Evolutionary conservation across 345 rosid species (phyloP), one percentile per base, ranked within the genome.

Genomic region (Eucalyptus globulus): DNA sequence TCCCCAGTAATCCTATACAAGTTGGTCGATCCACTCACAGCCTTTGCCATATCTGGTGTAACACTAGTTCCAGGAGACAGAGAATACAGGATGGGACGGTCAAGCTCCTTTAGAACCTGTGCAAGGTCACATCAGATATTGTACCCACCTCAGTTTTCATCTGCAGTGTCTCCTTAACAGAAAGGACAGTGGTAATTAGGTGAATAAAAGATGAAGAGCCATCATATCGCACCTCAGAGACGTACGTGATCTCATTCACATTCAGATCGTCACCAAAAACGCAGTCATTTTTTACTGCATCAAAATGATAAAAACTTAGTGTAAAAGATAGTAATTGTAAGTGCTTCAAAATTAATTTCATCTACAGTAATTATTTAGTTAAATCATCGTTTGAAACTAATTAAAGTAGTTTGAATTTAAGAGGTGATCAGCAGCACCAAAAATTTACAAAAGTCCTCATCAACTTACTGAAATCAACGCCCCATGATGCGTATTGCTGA

Each of bases 1-100:
- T 97, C 99, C n/a, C 93, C 97, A 16, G 99, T 95, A 88, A 97
- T 89, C 91, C 99, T 94, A 91, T 96, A 97, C 99, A 96, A 94
- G 94, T 95, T 97, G 86, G 93, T 97, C 50, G 95, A 89, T 56
- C 92, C 94, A 89, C 94, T 92, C 56, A 96, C 93, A 87, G 93
- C 94, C 93, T 94, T 94, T 86, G 99, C 99, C 98, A 95, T 92
- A 51, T 92, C 88, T 90, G 99, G 98, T 40, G 96, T 93, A 88
- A 90, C 98, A 87, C 96, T 92, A 76, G 97, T 96, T 90, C 99
- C 99, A 86, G 99, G 99, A 87, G 99, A 97, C 91, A 97, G 26
- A 4, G 99, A 97, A 89, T 97, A 97, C 43, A 97, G 85, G 89
- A 97, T 93, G 54, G 98, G 98, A 31, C 93, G 97, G 89, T 92